Evolutionary conservation across 768 basidiomycete genomes (phyloP), one percentile per base, ranked within the genome.

Genomic region (Rubroboletus pulcherrimus): DNA sequence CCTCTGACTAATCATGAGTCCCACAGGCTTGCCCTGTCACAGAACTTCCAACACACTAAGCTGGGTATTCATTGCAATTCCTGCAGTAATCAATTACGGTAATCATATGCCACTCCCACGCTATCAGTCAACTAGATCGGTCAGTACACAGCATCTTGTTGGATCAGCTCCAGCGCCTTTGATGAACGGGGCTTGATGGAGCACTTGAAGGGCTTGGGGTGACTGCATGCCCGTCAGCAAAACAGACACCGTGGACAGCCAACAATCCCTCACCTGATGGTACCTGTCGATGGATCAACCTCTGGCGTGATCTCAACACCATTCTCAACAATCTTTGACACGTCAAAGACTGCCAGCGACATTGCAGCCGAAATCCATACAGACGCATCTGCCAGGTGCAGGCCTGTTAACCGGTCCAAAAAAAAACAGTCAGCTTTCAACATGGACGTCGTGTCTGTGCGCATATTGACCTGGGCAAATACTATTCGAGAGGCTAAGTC

Each of bases 151-250:
- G 72, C 73, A 60, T 81, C 80, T 26, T 75, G 72, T 29, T 79
- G 78, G 46, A 85, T 82, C 34, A 85, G 64, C 19, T 79, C 74
- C 44, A 81, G 63, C 11, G 84, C 81, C 61, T 77, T 80, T 50
- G 78, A 77, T 3, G 82, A 85, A 21, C 85, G 79, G n/a, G 85
- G 84, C 62, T 73, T 80, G 59, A 86, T 77, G 19, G 74, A 67
- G 60, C 85, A 86, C 60, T 78, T 77, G 73, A 83, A 86, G 17
- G 85, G 79, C 59, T 79, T 80, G 5, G 84, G 85, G 59, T 85
- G 85, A 63, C 85, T 75, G 50, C 10, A 35, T 2, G 5, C 33
- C 7, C 46, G 8, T 68, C 38, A 64, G 51, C 15, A 2, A 33
- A 2, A 33, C 31, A 21, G 12, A 39, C 33, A 39, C 38, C 7